phyloP scores from a whole-genome alignment of 2,329 filamentous ascomycete species.

The Metarhizium sp. region DNA sequence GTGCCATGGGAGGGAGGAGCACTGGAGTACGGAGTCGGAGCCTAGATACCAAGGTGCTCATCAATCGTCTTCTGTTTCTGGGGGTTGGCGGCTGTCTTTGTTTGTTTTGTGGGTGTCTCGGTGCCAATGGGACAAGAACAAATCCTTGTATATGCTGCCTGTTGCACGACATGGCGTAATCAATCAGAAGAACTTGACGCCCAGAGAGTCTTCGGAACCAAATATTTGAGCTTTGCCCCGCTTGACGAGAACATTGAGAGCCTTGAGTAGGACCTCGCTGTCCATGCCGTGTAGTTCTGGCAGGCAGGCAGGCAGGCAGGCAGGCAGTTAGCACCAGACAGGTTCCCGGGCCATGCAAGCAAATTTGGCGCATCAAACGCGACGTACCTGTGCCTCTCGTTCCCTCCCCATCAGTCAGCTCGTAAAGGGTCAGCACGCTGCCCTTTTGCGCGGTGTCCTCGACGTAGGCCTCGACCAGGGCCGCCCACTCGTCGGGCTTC shows the following conservation, averaged over 20 bases:
- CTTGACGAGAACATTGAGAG: conserved; percentile 75
- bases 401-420: conserved; percentile 79
- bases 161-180: background rate
- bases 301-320: background rate
- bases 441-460: conserved; percentile 86
- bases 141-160: no score
- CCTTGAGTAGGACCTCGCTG: conserved; percentile 66
- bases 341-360: background rate
- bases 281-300: conserved; percentile 89
- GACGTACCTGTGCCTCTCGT: conserved; percentile 54
- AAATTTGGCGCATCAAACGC: background rate
- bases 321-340: background rate
- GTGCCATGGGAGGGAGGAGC: conserved; percentile 5
- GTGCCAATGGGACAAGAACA: no score
- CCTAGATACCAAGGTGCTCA: background rate
- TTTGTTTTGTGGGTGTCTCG: no score
- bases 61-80: no score
- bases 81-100: no score
- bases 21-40: conserved; percentile 11
- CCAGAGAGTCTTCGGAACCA: conserved; percentile 75
- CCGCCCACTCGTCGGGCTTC: conserved; percentile 85
- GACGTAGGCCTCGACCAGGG: conserved; percentile 66
- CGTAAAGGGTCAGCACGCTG: conserved; percentile 83
- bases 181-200: conserved; percentile 89
- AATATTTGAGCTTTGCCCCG: conserved; percentile 90